A percentile compares a stretch with the other conserved stretches of the same genome.
These are phyloP conservation scores for Protomyces arabidopsidicola DNA, from an alignment of 1,139 yeast genomes.

Conservation along the genomic window DNA sequence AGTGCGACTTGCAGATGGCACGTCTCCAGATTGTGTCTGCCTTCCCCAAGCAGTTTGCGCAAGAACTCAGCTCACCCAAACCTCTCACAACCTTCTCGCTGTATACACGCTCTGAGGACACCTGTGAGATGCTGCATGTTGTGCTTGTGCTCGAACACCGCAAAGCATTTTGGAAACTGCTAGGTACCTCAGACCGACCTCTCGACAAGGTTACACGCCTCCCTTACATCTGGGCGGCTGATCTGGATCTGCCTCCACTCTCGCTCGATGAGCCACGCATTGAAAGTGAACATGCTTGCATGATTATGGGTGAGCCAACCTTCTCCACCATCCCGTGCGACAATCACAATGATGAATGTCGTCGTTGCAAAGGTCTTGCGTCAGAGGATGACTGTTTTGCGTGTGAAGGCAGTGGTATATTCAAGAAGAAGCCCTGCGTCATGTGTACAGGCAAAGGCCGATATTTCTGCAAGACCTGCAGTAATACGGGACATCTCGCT, in stretches of 20 bases:
- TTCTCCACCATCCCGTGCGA: constrained; percentile 22
- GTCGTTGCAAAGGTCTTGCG: constrained; percentile 22
- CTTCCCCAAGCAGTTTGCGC: constrained; percentile 19
- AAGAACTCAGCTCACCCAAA: constrained; percentile 1
- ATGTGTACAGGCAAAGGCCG: constrained; percentile 24
- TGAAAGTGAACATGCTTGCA: constrained; percentile 12
- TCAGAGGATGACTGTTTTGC: constrained; percentile 26
- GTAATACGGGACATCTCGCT: constrained; percentile 9
- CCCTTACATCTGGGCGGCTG: constrained; percentile 25
- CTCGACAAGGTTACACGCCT: constrained; percentile 14
- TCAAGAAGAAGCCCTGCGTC: constrained; percentile 26
- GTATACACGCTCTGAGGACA: constrained; percentile 16
- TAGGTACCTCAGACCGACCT: constrained; percentile 11
- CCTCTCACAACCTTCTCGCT: constrained; percentile 19
- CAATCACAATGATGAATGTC: constrained; percentile 22
- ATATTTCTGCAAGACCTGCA: constrained; percentile 21
- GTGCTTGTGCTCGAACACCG: constrained; percentile 24
- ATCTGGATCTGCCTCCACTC: constrained; percentile 20
- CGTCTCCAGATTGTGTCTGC: constrained; percentile 21
- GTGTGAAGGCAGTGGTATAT: constrained; percentile 23
- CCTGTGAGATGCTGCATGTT: constrained; percentile 22
- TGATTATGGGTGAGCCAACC: constrained; percentile 13
- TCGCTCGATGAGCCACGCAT: constrained; percentile 19
- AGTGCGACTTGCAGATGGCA: constrained; percentile 12
- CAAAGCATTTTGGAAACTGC: constrained; percentile 13